Conservation (phyloP, 768 basidiomycete genomes). For the Tephrocybe rancida region DNA sequence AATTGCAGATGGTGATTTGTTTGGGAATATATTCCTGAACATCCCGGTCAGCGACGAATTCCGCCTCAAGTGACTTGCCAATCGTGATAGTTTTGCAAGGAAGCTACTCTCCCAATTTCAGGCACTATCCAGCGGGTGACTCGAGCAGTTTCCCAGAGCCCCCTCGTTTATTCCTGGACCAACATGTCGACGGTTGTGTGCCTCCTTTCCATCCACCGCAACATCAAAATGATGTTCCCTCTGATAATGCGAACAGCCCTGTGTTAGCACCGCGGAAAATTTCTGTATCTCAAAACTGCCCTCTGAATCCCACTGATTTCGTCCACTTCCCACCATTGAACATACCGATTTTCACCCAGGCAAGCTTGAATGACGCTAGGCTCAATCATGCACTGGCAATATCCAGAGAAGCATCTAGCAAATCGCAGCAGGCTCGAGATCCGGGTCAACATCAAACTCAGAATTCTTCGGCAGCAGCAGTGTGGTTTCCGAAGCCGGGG, state of each 20-base stretch:
- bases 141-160: neutral
- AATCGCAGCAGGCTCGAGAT: slow-evolving; percentile 6
- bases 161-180: slow-evolving; percentile 23
- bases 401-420: slow-evolving; percentile 17
- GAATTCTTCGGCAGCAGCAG: slow-evolving; percentile 11
- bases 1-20: slow-evolving; percentile 55
- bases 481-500: slow-evolving; percentile 22
- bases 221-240: neutral
- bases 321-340: slow-evolving; percentile 42
- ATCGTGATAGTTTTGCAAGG: slow-evolving; percentile 71
- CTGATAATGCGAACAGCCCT: neutral
- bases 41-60: slow-evolving; percentile 67
- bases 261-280: neutral
- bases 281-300: slow-evolving; percentile 13
- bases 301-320: slow-evolving; percentile 43
- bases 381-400: neutral
- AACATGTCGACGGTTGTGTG: slow-evolving; percentile 4
- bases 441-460: slow-evolving; percentile 18
- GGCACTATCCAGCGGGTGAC: slow-evolving; percentile 33
- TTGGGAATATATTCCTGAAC: slow-evolving; percentile 61
- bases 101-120: slow-evolving; percentile 26
- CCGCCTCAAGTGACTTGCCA: slow-evolving; percentile 81
- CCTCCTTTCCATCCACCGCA: neutral
- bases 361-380: neutral
- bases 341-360: slow-evolving; percentile 13